A percentile compares a stretch with the other conserved stretches of the same genome.
Evolutionary conservation across 2,329 filamentous ascomycete species (phyloP).

Genomic region (Fusarium aywerte): DNA sequence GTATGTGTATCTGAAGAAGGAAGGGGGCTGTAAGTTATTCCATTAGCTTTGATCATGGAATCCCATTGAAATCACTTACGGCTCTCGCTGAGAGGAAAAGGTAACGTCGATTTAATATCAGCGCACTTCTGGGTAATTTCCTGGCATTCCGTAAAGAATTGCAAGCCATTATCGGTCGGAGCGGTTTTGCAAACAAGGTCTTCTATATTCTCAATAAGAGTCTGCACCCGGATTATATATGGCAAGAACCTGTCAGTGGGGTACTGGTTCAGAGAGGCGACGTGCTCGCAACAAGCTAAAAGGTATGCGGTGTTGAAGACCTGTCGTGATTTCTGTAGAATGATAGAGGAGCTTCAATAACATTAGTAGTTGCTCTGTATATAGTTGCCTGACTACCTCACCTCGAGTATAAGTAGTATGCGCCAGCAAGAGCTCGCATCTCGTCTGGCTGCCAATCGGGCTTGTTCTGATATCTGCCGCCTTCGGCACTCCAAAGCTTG

Average conservation of each 20-base stretch:
- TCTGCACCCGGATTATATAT: constrained; percentile 43
- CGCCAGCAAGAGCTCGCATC: constrained; percentile 45
- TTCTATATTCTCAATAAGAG: constrained; percentile 44
- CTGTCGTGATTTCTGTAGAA: constrained; percentile 47
- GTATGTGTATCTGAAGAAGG: constrained; percentile 44
- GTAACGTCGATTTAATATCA: constrained; percentile 35
- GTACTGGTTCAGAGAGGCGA: constrained; percentile 24
- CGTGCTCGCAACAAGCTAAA: constrained; percentile 39
- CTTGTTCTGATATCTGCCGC: constrained; percentile 23
- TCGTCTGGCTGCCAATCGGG: constrained; percentile 46
- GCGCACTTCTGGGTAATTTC: constrained; percentile 16
- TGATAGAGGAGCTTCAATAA: constrained; percentile 40
- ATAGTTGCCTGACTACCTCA: rapidly evolving
- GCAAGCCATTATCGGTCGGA: not conserved
- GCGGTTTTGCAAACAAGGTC: constrained; percentile 25
- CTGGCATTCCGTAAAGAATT: constrained; percentile 22
- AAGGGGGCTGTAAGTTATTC: constrained; percentile 29
- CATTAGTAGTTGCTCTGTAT: not conserved
- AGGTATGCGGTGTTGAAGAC: constrained; percentile 43
- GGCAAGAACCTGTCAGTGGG: constrained; percentile 44
- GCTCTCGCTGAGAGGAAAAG: constrained; percentile 46
- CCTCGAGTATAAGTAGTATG: constrained; percentile 49
- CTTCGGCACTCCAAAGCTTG: constrained; percentile 44
- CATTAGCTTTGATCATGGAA: not conserved
- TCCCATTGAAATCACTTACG: constrained; percentile 27